Conservation (phyloP, 176 grass and related monocot genomes). For the Rhipidocladum racemiflorum region DNA sequence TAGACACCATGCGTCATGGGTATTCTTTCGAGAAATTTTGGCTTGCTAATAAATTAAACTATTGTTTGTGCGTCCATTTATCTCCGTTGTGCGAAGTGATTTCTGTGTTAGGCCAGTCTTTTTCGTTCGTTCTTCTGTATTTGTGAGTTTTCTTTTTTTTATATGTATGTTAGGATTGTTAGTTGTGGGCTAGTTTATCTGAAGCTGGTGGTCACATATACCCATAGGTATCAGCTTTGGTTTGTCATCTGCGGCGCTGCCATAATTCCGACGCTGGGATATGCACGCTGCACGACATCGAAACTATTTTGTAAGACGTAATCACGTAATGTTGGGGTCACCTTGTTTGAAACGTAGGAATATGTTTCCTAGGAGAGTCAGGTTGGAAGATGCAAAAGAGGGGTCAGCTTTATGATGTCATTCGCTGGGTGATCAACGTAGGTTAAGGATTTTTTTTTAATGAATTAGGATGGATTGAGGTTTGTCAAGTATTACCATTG, state of each 20-base stretch:
- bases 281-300: not conserved
- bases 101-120: too few species aligned
- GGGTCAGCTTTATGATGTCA: not conserved
- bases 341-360: not conserved
- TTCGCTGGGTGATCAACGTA: not conserved
- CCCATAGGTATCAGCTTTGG: not conserved
- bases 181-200: not conserved
- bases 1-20: constrained; percentile 34
- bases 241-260: not conserved
- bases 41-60: constrained; percentile 60
- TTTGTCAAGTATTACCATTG: not conserved
- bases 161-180: not conserved
- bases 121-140: not conserved
- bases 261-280: not conserved
- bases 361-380: not conserved
- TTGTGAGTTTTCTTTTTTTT: not conserved
- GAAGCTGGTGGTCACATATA: not conserved
- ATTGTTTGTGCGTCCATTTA: constrained; percentile 37
- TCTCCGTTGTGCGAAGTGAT: not conserved
- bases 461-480: not conserved
- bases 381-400: too few species aligned
- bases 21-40: constrained; percentile 66
- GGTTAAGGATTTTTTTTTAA: not conserved
- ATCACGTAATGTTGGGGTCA: not conserved
- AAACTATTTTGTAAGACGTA: not conserved